Conservation (phyloP, 2,329 filamentous ascomycete species). For the Teratosphaeria gauchensis region DNA sequence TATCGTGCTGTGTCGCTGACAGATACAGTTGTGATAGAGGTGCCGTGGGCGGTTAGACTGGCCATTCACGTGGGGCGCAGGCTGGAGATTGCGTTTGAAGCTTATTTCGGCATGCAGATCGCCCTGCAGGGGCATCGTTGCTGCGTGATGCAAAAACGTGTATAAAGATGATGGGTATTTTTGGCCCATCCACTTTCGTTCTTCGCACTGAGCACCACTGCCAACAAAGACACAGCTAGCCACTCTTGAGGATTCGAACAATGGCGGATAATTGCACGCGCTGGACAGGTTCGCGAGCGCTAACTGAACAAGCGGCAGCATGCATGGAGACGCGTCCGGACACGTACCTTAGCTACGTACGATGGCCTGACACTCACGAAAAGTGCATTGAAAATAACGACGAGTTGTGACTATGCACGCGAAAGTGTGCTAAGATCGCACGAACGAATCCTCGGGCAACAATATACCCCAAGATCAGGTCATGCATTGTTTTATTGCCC, state of each 20-base stretch:
- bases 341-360: background rate
- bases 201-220: background rate
- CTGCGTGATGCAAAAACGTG: background rate
- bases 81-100: background rate
- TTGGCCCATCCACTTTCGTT: background rate
- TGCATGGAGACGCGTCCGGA: background rate
- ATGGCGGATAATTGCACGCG: too few relatives aligned
- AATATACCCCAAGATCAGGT: too few relatives aligned
- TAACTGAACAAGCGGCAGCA: too few relatives aligned
- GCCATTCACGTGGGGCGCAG: background rate
- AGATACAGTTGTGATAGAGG: background rate
- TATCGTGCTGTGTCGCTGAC: background rate
- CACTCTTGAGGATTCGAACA: background rate
- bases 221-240: background rate
- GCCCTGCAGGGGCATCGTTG: background rate
- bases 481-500: too few relatives aligned
- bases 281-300: too few relatives aligned
- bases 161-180: background rate
- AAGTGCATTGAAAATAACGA: too few relatives aligned
- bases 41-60: background rate
- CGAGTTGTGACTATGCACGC: too few relatives aligned
- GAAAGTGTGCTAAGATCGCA: too few relatives aligned
- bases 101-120: background rate
- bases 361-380: background rate
- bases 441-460: too few relatives aligned